Evolutionary conservation across 2,329 filamentous ascomycete species (phyloP), one percentile per base, ranked within the genome.

Genomic region (Penicillium sp.): DNA sequence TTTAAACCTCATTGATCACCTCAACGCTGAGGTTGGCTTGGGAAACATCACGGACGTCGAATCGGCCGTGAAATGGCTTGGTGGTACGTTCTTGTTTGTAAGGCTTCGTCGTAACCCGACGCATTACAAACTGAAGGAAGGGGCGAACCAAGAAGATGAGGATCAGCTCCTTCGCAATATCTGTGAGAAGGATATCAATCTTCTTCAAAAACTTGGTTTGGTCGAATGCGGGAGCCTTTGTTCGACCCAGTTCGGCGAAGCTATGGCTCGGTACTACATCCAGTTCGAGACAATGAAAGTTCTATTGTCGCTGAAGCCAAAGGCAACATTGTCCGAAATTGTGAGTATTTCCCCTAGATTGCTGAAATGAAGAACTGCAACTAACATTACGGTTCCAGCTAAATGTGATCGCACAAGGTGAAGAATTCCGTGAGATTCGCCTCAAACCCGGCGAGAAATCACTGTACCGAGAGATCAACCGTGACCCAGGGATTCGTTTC

Each of bases 261-360:
- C 88, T 5, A 95, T 96, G 91, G 89, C 90, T 43, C 84, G 86
- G 48, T 95, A 93, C 71, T 93, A 91, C 76, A 79, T 94, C 3
- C 85, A 85, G 23, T 93, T 93, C 65, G 82, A 88, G 38, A 94
- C 90, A 0, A 95, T 94, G 90, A 88, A 86, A 65, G 72, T 80
- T 1, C 79, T 95, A 15, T 75, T 93, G 43, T 78, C 78, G 0
- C 78, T 94, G 52, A 82, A 84, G n/a, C 73, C 77, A 1, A 83
- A 81, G 41, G 82, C 87, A 0, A 84, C 82, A 8, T 78, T 87
- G 7, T 86, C 86, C 31, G 83, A 90, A 43, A 86, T 93, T 66
- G 89, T 91, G 76, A 77, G 86, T 75, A 46, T 19, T 21, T 3
- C 17, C 13, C 29, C 15, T 17, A 17, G 33, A 0, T 8, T 31